Evolutionary conservation across 805 yeast genomes (phyloP).

Genomic region (Candida nonsorbophila): DNA sequence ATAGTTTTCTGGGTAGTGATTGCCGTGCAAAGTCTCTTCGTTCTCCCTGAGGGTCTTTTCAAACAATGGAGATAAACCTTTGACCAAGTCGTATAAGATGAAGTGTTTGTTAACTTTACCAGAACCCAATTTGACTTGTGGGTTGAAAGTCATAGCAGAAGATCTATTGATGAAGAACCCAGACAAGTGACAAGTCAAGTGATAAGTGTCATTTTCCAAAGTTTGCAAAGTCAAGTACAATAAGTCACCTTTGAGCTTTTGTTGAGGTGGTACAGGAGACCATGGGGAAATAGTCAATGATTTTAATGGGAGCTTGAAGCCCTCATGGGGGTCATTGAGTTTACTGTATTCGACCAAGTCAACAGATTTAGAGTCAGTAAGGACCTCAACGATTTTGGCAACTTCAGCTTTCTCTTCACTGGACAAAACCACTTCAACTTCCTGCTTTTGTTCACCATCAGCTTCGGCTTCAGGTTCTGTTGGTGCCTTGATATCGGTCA

Average conservation of each 20-base stretch:
- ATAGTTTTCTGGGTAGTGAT: constrained; percentile 48
- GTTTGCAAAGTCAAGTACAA: constrained; percentile 72
- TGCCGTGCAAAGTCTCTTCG: constrained; percentile 36
- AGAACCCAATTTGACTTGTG: constrained; percentile 41
- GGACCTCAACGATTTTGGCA: constrained; percentile 6
- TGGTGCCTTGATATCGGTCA: constrained; percentile 24
- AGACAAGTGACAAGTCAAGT: constrained; percentile 69
- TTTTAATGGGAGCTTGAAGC: constrained; percentile 48
- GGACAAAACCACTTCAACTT: constrained; percentile 6
- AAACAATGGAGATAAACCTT: constrained; percentile 62
- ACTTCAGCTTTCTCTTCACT: constrained; percentile 11
- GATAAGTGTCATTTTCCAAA: constrained; percentile 72
- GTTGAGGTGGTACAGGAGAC: constrained; percentile 75
- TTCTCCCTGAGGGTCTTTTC: constrained; percentile 47
- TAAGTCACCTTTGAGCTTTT: constrained; percentile 67
- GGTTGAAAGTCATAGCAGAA: constrained; percentile 65
- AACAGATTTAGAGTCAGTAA: constrained; percentile 3
- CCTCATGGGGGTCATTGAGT: constrained; percentile 20
- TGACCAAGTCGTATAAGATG: constrained; percentile 57
- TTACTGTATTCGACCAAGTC: constrained; percentile 19
- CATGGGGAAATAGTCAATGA: constrained; percentile 63
- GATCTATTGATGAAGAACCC: constrained; percentile 80
- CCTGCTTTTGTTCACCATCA: constrained; percentile 9
- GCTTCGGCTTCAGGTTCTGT: constrained; percentile 9
- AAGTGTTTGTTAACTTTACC: constrained; percentile 32